Percentiles rank a stretch among this genome's conserved stretches.
Evolutionary conservation across 768 basidiomycete species (phyloP).

Genomic region (Podaxis sp.): DNA sequence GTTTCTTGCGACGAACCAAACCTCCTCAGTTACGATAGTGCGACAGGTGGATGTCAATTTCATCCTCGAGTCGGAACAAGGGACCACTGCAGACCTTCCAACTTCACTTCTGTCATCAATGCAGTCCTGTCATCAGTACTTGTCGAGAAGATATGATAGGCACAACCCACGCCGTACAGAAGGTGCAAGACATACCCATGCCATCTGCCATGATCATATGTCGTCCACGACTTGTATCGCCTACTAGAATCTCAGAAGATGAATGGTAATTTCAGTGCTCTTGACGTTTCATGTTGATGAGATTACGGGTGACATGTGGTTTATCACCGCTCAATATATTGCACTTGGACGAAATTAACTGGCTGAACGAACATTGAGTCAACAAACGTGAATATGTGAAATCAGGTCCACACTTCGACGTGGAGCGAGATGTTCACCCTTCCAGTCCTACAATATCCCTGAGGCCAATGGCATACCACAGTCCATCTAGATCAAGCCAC

Average conservation of each 20-base stretch:
- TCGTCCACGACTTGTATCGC: neutral
- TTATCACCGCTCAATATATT: too few relatives aligned
- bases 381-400: too few relatives aligned
- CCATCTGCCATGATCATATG: neutral
- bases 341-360: too few relatives aligned
- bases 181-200: neutral
- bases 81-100: neutral
- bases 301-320: too few relatives aligned
- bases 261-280: neutral
- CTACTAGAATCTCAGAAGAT: neutral
- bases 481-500: neutral
- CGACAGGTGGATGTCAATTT: neutral
- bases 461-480: neutral
- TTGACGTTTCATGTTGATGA: neutral
- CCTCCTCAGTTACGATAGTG: neutral
- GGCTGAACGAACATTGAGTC: too few relatives aligned
- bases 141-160: neutral
- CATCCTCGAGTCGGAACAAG: slow-evolving; percentile 10
- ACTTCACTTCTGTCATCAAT: neutral
- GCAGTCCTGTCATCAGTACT: neutral
- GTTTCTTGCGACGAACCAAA: neutral
- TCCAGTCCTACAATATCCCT: too few relatives aligned
- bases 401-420: too few relatives aligned
- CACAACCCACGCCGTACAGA: neutral
- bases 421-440: too few relatives aligned